Base-by-base conservation (phyloP, 2,329 filamentous ascomycete genomes). In the Botrytis hyacinthi region DNA sequence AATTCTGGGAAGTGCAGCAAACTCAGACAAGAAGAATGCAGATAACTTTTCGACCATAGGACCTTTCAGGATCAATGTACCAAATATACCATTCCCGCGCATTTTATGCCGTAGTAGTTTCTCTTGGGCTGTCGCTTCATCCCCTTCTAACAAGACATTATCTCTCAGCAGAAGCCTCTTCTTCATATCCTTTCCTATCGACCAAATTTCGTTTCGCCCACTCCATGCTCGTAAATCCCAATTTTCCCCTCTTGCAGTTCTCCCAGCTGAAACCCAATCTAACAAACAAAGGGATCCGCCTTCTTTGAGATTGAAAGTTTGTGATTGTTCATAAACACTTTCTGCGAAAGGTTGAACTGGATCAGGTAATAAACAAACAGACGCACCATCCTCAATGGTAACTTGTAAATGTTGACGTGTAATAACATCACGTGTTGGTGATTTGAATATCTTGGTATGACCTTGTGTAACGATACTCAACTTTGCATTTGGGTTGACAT, bases 391-490 rank as follows among this genome's bases (percentile, higher is more conserved):
- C 37, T 85, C 83, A 70, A 92, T 83, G 4, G 81, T 81, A 46
- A 88, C 86, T 20, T 83, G 81, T 74, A 92, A 81, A 1, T 80
- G 84, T 81, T 92, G 91, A 32, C 86, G 85, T 2, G 90, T 92
- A 63, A 88, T 81, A 20, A 88, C 82, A 60, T 87, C 84, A 51
- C 83, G 83, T 72, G 85, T 84, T 66, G 88, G 82, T 0, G 94
- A 92, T 81, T 96, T 97, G 87, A 97, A 98, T 78, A 99, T 90
- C 84, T 98, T 99, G 74, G 96, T 98, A 83, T 94, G 94, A 70
- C 95, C 95, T 84, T 91, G 89, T 0, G 89, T 91, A 74, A 89
- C 88, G 51, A 91, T 83, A 78, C 86, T 89, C 71, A 98, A 87
- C 74, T 90, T 91, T 7, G 93, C 91, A 3, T 84, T 83, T 4